phyloP scores from a whole-genome alignment of 257 asterid species.

The Fraxinus anomala region DNA sequence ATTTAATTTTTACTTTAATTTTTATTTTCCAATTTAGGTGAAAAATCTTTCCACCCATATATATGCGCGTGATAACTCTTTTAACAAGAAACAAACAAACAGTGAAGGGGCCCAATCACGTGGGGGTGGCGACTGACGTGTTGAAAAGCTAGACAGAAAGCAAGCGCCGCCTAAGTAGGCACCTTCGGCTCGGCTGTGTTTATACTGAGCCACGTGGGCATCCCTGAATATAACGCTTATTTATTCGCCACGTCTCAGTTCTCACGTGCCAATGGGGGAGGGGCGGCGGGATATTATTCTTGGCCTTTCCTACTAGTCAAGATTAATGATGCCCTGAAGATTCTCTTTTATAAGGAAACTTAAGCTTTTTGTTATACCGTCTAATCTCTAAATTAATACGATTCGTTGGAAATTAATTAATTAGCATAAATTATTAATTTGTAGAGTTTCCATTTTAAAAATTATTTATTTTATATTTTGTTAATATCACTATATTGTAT shows the following conservation, averaged over 20 bases:
- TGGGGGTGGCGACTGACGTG: conserved; percentile 3
- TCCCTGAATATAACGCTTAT: neutral
- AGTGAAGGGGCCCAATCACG: neutral
- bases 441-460: no score
- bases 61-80: neutral
- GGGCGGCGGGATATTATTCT: neutral
- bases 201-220: neutral
- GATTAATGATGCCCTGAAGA: conserved; percentile 1
- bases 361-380: no score
- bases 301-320: neutral
- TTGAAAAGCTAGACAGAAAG: neutral
- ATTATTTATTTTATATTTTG: no score
- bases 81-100: neutral
- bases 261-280: neutral
- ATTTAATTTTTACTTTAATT: no score
- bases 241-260: neutral
- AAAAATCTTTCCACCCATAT: no score
- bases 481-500: no score
- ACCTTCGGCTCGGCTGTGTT: neutral
- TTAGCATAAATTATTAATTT: no score
- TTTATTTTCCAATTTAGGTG: no score
- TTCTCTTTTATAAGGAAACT: neutral
- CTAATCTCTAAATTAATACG: no score
- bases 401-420: no score
- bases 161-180: neutral